phyloP scores from a whole-genome alignment of 768 basidiomycete species.

The Mycena epipterygia region DNA sequence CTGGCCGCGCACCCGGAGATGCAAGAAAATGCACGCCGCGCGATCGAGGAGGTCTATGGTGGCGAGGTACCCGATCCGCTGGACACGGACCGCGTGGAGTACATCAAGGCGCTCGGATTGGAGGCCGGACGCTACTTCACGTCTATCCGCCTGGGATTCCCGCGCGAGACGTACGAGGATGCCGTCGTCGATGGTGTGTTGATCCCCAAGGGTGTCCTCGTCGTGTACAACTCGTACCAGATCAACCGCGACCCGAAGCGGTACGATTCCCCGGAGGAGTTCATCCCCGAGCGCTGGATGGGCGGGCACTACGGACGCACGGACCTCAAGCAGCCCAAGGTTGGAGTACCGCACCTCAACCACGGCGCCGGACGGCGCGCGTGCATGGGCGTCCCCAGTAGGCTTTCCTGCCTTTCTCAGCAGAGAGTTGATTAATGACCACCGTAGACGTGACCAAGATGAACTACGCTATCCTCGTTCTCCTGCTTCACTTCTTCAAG shows the following conservation, averaged over 20 bases:
- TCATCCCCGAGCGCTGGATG: conserved; percentile 29
- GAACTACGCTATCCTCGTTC: conserved; percentile 20
- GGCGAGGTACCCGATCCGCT: conserved; percentile 14
- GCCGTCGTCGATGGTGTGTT: conserved; percentile 20
- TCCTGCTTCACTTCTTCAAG: conserved; percentile 28
- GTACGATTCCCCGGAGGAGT: conserved; percentile 25
- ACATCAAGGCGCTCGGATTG: conserved; percentile 28
- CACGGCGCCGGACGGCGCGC: conserved; percentile 26
- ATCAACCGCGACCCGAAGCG: conserved; percentile 30
- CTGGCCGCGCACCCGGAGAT: conserved; percentile 28
- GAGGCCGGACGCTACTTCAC: conserved; percentile 24
- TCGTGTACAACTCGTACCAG: conserved; percentile 30
- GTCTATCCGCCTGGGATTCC: conserved; percentile 25
- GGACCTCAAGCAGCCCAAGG: conserved; percentile 23
- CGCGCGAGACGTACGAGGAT: conserved; percentile 27
- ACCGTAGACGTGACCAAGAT: conserved; percentile 12
- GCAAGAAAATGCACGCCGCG: conserved; percentile 22
- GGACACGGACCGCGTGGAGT: conserved; percentile 29
- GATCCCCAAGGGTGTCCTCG: conserved; percentile 22
- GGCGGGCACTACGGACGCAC: conserved; percentile 25
- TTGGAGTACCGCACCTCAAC: conserved; percentile 26
- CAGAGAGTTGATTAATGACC: background rate
- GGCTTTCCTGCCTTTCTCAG: background rate
- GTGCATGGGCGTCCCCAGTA: conserved; percentile 30
- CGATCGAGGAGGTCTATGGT: conserved; percentile 28